Conservation (phyloP, 2,329 filamentous ascomycete genomes). For the Ophiostoma piceae region DNA sequence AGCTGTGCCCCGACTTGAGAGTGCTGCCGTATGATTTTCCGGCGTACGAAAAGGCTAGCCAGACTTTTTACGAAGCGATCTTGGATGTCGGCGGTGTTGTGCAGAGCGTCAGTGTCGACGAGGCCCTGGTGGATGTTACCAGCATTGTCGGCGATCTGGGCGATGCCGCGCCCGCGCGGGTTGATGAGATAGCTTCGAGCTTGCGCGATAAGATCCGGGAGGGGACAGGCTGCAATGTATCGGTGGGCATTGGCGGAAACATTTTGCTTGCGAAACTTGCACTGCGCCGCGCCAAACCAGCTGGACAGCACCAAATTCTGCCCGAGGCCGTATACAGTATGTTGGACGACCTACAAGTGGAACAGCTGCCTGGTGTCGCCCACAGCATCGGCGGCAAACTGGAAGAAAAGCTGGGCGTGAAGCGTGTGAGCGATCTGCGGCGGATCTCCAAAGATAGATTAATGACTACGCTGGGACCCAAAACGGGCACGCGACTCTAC, state of each 20-base stretch:
- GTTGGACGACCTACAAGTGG: slow-evolving; percentile 70
- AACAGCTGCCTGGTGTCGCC: slow-evolving; percentile 85
- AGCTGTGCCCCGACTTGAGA: slow-evolving; percentile 78
- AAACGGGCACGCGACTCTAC: slow-evolving; percentile 85
- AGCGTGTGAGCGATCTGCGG: slow-evolving; percentile 76
- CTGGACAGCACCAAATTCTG: slow-evolving; percentile 83
- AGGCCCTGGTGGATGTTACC: slow-evolving; percentile 83
- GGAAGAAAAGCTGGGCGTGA: slow-evolving; percentile 72
- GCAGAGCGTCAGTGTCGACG: slow-evolving; percentile 95
- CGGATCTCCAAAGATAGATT: slow-evolving; percentile 71
- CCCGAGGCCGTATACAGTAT: slow-evolving; percentile 73
- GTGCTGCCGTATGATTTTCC: slow-evolving; percentile 94
- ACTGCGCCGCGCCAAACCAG: slow-evolving; percentile 85
- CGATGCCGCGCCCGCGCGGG: slow-evolving; percentile 53
- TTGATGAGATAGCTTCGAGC: slow-evolving; percentile 61
- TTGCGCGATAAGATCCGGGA: slow-evolving; percentile 66
- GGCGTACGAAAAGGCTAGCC: slow-evolving; percentile 87
- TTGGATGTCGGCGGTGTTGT: slow-evolving; percentile 74
- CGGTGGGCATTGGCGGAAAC: slow-evolving; percentile 86
- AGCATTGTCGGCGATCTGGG: slow-evolving; percentile 55
- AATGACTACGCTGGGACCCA: slow-evolving; percentile 70
- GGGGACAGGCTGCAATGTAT: slow-evolving; percentile 79
- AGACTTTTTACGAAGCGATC: slow-evolving; percentile 79
- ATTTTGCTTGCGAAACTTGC: slow-evolving; percentile 89
- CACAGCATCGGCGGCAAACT: slow-evolving; percentile 82